A percentile compares a stretch with the other conserved stretches of the same genome.
Conservation (phyloP, 1,284 basidiomycete species). For the Peniophora sp. region DNA sequence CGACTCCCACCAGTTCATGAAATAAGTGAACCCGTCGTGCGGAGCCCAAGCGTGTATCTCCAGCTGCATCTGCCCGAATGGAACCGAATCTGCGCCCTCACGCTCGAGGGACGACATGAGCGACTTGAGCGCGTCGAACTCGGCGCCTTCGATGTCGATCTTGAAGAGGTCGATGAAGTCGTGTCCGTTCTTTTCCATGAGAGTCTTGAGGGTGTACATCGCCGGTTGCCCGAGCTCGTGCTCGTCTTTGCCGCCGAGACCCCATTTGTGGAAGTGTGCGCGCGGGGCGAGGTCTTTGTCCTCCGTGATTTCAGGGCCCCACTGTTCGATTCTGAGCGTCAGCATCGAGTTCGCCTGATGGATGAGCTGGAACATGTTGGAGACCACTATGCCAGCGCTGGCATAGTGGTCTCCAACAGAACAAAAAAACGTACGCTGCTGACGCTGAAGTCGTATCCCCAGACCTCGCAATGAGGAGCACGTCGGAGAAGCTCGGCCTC, state of each 20-base stretch:
- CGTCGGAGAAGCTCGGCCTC: constrained; percentile 37
- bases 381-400: too few species aligned
- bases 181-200: constrained; percentile 41
- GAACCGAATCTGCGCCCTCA: constrained; percentile 16
- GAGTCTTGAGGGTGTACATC: constrained; percentile 35
- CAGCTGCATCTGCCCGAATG: constrained; percentile 36
- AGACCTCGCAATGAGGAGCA: constrained; percentile 34
- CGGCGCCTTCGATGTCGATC: constrained; percentile 36
- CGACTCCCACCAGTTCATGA: constrained; percentile 39
- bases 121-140: constrained; percentile 29
- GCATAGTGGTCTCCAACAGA: too few species aligned
- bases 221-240: constrained; percentile 28
- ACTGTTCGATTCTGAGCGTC: constrained; percentile 20
- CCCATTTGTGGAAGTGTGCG: constrained; percentile 36
- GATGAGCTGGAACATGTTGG: neutral
- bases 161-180: constrained; percentile 36
- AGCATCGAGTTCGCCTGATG: too few species aligned
- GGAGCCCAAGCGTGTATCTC: constrained; percentile 30
- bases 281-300: constrained; percentile 21
- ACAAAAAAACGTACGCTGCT: neutral
- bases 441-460: constrained; percentile 48
- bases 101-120: constrained; percentile 22
- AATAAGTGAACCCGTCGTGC: constrained; percentile 27
- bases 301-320: constrained; percentile 38
- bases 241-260: constrained; percentile 29